Evolutionary conservation across 495 filamentous ascomycete genomes (phyloP), one percentile per base, ranked within the genome.

Genomic region (Neurospora hispaniola): DNA sequence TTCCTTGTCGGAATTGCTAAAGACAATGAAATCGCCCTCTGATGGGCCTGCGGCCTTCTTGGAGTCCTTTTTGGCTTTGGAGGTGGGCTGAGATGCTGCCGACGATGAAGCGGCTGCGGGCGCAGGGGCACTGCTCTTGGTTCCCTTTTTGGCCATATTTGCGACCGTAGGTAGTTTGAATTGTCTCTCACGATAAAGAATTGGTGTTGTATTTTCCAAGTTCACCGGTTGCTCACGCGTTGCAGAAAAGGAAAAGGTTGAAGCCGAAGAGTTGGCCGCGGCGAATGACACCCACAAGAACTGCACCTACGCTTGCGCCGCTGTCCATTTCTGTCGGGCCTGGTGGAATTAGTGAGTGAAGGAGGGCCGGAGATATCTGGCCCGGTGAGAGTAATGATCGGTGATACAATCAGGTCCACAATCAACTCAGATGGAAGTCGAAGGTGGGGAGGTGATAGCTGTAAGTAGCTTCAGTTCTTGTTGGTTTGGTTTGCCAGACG

Each of bases 1-100:
- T 16, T 87, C 84, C 74, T 90, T 90, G 71, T 85, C 85, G 16
- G 86, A 87, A 77, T 91, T 89, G 42, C 87, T 87, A 75, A 92
- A 92, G 72, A 91, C 85, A 74, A 92, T 90, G 77, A 88, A 89
- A 80, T 89, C 89, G 72, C 86, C 86, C 70, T 90, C 89, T 41
- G 82, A 83, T 6, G 76, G 68, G 20, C 74, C 78, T 27, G 76
- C 75, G 40, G 72, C 48, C 31, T 83, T 76, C 75, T 83, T 83
- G 74, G 71, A 48, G 35, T 78, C 79, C 70, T 82, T 76, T 27
- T 78, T 80, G 38, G 78, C n/a, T 39, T 42, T 71, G 69, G 74
- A 35, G 23, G 72, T 74, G 20, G 75, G 48, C 6, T 27, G 48
- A 14, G 48, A 77, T n/a, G 78, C 76, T 54, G 78, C 71, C 39